Evolutionary conservation across 2,329 filamentous ascomycete species (phyloP), one percentile per base, ranked within the genome.

Genomic region (Amauroascus verrucosus): DNA sequence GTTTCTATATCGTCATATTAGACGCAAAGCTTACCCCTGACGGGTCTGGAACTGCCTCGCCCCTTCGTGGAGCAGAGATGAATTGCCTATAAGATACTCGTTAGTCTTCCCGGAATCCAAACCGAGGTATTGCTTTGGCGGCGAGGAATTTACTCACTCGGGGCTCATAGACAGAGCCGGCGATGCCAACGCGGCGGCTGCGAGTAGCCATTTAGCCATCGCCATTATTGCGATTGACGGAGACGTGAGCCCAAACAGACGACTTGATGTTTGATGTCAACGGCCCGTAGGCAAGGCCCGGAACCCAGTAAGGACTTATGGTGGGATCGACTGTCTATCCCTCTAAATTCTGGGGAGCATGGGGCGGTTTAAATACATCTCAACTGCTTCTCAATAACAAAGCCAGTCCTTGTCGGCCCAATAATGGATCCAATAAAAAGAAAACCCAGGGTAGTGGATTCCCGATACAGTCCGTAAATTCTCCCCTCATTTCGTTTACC

Each of bases 31-130:
- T 59, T 59, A 72, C 69, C 13, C 69, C 70, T 6, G 67, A 66
- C 18, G 67, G 70, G 54, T 71, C 69, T 5, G 70, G 69, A 30
- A 69, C 52, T 13, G 66, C 67, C 45, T 65, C 64, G 50, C 64
- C 61, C 53, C 69, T 61, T 54, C 68, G 61, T 11, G 69, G 69
- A 54, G 69, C 67, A 54, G 64, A 60, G 43, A 71, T 66, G 32
- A 72, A 58, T 44, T 65, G 59, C 54, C 69, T 70, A 48, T 51
- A 13, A 24, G 35, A n/a, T 18, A 48, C 16, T 3, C 48, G 40
- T 53, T 30, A 48, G 32, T 16, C 37, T 30, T 11, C 30, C 26
- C 20, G 8, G 6, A 18, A 18, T 2, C 38, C 38, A 20, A 43
- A 11, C 14, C 20, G 38, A n/a, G n/a, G 20, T 32, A 18, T 9